phyloP scores from a whole-genome alignment of 2,329 filamentous ascomycete species.

The Apiospora hydei region DNA sequence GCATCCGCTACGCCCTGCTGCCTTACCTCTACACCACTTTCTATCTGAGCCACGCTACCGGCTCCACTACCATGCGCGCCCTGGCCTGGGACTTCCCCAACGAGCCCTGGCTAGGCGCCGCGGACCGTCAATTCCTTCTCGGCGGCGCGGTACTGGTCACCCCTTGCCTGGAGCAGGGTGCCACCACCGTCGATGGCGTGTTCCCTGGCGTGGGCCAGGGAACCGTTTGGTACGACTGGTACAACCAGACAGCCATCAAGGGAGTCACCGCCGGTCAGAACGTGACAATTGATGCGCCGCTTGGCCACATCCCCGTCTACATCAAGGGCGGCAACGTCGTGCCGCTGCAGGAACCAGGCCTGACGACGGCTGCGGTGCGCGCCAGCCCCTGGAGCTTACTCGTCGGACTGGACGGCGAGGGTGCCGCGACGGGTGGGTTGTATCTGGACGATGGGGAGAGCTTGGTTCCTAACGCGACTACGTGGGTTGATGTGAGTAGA shows the following conservation, averaged over 20 bases:
- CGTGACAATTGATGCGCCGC: constrained; percentile 51
- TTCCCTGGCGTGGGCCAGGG: constrained; percentile 71
- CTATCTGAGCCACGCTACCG: constrained; percentile 69
- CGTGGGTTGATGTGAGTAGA: constrained; percentile 57
- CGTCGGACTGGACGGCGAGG: constrained; percentile 63
- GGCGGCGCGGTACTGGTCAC: constrained; percentile 71
- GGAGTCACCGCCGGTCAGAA: constrained; percentile 46
- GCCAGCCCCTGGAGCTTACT: constrained; percentile 72
- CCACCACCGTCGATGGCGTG: constrained; percentile 67
- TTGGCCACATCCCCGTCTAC: constrained; percentile 76
- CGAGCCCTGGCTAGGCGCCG: constrained; percentile 70
- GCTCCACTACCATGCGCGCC: constrained; percentile 75
- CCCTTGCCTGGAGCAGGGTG: constrained; percentile 70
- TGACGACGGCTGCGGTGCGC: constrained; percentile 70
- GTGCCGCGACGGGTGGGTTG: constrained; percentile 65
- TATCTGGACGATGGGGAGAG: constrained; percentile 82
- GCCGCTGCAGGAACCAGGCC: constrained; percentile 70
- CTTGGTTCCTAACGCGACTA: constrained; percentile 60
- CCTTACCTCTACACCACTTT: constrained; percentile 82
- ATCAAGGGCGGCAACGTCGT: constrained; percentile 73
- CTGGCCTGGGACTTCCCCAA: constrained; percentile 78
- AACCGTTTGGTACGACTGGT: constrained; percentile 81
- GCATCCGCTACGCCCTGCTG: constrained; percentile 73
- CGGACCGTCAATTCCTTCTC: constrained; percentile 76
- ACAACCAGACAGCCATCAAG: constrained; percentile 65